Conservation (phyloP, 495 filamentous ascomycete genomes). For the Aspergillus nanangensis region DNA sequence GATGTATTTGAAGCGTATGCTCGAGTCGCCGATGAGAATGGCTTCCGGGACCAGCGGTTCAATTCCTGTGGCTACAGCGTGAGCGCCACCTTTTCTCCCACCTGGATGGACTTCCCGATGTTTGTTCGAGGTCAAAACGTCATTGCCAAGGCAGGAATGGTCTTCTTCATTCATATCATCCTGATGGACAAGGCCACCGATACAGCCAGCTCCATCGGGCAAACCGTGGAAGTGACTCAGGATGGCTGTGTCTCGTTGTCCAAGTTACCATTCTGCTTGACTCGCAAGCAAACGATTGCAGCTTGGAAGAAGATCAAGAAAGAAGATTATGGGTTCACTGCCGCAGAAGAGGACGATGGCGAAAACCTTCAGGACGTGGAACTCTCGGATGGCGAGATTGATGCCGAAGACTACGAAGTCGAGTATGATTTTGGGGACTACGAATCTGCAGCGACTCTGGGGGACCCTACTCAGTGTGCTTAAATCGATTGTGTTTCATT, state of each 20-base stretch:
- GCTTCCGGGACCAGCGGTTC: constrained; percentile 23
- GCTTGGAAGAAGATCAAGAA: constrained; percentile 22
- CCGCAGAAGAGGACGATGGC: constrained; percentile 14
- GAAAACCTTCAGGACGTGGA: constrained; percentile 21
- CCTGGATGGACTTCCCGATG: constrained; percentile 25
- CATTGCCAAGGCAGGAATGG: constrained; percentile 15
- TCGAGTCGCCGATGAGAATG: constrained; percentile 19
- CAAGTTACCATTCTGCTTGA: constrained; percentile 20
- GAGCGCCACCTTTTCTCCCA: constrained; percentile 19
- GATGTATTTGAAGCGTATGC: constrained; percentile 23
- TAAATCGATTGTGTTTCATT: background rate
- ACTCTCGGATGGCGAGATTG: constrained; percentile 16
- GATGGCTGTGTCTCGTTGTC: constrained; percentile 18
- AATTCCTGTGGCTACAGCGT: constrained; percentile 19
- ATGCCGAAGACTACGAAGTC: constrained; percentile 20
- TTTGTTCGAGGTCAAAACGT: constrained; percentile 20
- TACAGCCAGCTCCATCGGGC: constrained; percentile 21
- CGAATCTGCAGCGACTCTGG: constrained; percentile 12
- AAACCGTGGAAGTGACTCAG: constrained; percentile 20
- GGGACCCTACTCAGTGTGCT: constrained; percentile 15
- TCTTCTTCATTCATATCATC: constrained; percentile 25
- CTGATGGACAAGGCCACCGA: constrained; percentile 24
- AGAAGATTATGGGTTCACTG: constrained; percentile 20
- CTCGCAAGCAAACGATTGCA: constrained; percentile 18
- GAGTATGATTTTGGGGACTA: constrained; percentile 22